phyloP scores from a whole-genome alignment of 306 rosid species.

The Cicer chorassanicum region DNA sequence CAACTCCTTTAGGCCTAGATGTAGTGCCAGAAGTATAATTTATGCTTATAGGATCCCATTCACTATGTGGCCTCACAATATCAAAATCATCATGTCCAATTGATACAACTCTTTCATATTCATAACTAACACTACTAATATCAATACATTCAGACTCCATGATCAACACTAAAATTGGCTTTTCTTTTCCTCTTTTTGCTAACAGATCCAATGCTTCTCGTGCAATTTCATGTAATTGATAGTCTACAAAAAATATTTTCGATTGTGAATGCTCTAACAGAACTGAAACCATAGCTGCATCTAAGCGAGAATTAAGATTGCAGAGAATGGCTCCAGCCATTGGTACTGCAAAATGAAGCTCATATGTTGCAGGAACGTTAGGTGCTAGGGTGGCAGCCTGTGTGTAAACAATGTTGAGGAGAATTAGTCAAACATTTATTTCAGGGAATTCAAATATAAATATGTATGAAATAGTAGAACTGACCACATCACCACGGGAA shows the following conservation, averaged over 20 bases:
- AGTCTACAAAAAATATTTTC: conserved; percentile 72
- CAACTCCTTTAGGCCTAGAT: conserved; percentile 89
- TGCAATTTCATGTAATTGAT: conserved; percentile 65
- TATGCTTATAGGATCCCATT: conserved; percentile 84
- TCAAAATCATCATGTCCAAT: conserved; percentile 56
- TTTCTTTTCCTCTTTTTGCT: conserved; percentile 28
- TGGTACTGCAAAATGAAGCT: conserved; percentile 90
- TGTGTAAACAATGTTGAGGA: conserved; percentile 30
- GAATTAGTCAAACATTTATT: not conserved
- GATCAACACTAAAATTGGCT: conserved; percentile 67
- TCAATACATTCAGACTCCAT: conserved; percentile 46
- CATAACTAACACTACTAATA: conserved; percentile 25
- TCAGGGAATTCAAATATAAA: too few relatives aligned
- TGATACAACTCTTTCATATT: conserved; percentile 64
- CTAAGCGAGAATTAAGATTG: conserved; percentile 70
- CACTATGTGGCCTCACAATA: conserved; percentile 62
- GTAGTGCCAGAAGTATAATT: conserved; percentile 95
- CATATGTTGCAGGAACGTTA: conserved; percentile 85
- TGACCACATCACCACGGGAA: conserved; percentile 77
- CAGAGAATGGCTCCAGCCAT: conserved; percentile 89
- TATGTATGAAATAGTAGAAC: not conserved
- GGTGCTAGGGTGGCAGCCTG: conserved; percentile 88
- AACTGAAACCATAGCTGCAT: conserved; percentile 61
- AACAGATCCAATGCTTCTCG: conserved; percentile 57
- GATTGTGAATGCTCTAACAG: conserved; percentile 72